A percentile compares a stretch with the other conserved stretches of the same genome.
phyloP scores from a whole-genome alignment of 1,284 basidiomycete genomes.

The Boletus semigastroideus region DNA sequence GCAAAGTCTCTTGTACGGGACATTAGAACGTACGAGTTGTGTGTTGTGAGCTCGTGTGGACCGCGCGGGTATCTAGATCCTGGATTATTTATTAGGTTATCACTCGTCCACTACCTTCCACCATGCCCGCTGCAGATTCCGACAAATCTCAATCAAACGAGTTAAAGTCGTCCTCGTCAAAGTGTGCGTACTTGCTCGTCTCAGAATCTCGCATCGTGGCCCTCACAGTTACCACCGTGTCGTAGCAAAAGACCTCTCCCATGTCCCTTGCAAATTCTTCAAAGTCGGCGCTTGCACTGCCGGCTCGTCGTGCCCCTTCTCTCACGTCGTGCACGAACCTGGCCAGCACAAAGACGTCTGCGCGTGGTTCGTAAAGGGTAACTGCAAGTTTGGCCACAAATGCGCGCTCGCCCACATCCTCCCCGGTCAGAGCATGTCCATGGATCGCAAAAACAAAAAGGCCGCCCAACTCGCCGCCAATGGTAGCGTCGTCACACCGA shows the following conservation, averaged over 20 bases:
- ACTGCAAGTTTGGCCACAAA: constrained; percentile 98
- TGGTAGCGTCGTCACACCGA: constrained; percentile 35
- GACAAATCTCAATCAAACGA: constrained; percentile 19
- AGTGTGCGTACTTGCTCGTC: constrained; percentile 21
- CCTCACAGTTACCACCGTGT: neutral
- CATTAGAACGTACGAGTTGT: constrained; percentile 12
- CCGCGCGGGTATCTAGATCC: too few relatives aligned
- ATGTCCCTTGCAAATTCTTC: constrained; percentile 99
- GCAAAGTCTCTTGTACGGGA: constrained; percentile 9
- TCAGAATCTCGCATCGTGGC: neutral
- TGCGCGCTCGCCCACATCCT: constrained; percentile 93
- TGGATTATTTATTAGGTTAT: neutral
- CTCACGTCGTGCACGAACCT: constrained; percentile 67
- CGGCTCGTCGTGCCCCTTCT: constrained; percentile 94
- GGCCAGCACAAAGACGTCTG: constrained; percentile 90
- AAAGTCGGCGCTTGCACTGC: constrained; percentile 92
- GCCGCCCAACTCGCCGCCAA: constrained; percentile 78
- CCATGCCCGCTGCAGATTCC: constrained; percentile 28
- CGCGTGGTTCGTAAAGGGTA: constrained; percentile 93
- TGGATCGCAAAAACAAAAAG: constrained; percentile 99
- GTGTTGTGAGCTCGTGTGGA: too few relatives aligned
- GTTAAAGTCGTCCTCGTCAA: constrained; percentile 28
- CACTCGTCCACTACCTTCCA: neutral
- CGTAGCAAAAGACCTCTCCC: constrained; percentile 84
- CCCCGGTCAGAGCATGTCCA: constrained; percentile 91